Base-by-base conservation (phyloP, 1,139 yeast genomes). In the Yamadazyma sp. region DNA sequence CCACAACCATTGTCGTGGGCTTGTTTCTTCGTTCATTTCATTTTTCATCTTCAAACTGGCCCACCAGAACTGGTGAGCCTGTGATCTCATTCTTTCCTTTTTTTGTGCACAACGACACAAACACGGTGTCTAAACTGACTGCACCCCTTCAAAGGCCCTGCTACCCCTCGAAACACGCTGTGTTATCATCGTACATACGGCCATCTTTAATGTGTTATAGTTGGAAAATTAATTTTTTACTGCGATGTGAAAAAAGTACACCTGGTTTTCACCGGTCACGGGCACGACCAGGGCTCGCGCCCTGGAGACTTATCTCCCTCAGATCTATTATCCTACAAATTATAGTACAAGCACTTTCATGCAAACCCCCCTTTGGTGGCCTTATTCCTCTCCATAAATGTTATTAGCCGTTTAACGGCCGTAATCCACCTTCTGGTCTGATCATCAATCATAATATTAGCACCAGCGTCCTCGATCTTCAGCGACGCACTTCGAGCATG, bases 391-490 rank as follows among this genome's bases (percentile, higher is more conserved):
- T 81, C 84, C 29, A 63, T 58, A 45, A 74, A 78, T 0, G 87
- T 81, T 16, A 88, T 75, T 32, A 87, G 55, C 41, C 96, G 64
- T 59, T 88, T 88, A 10, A 87, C 61, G 2, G 82, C 81, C 9
- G 87, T 77, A 32, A 87, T 77, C 96, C 96, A 88, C 38, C 78
- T 67, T 44, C 95, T 61, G 1, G 95, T 85, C 32, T 64, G 64
- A 41, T 87, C 95, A 55, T 84, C 87, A 40, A 79, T 77, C 89
- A 87, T 83, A 17, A 88, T 83, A 56, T 86, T 86, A 12, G 95
- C 83, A 16, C 73, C 59, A 46, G 36, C 53, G 48, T 37, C 55
- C 56, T 17, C 73, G 31, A 69, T 69, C 42, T 62, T 68, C 58
- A 55, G 61, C 17, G 59, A 58, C 15, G 85, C 79, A 47, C 81